Evolutionary conservation across 2,329 filamentous ascomycete genomes (phyloP).

Genomic region (Rutstroemia sp.): DNA sequence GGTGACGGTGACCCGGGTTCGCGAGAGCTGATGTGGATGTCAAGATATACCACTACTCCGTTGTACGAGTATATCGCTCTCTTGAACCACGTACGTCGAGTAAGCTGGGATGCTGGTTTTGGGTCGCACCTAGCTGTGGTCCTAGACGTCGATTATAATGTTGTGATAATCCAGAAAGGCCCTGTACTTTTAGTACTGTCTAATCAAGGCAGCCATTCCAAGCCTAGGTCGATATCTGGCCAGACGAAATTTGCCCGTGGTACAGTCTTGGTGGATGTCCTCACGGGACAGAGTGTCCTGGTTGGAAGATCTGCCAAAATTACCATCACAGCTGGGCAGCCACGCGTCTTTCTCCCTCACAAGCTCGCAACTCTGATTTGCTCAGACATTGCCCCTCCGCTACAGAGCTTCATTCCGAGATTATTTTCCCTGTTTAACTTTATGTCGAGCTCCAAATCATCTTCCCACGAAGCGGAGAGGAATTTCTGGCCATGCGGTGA

Average conservation of each 20-base stretch:
- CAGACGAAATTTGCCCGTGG: slow-evolving; percentile 9
- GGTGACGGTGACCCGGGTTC: slow-evolving; percentile 33
- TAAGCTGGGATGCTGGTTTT: slow-evolving; percentile 14
- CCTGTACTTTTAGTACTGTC: slow-evolving; percentile 15
- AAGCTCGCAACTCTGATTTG: slow-evolving; percentile 7
- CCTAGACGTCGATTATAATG: slow-evolving; percentile 7
- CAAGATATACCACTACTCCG: slow-evolving; percentile 31
- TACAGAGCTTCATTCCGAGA: background rate
- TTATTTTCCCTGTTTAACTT: background rate
- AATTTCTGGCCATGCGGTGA: too few relatives aligned
- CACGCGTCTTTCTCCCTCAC: slow-evolving; percentile 11
- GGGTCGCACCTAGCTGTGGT: slow-evolving; percentile 10
- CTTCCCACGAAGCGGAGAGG: too few relatives aligned
- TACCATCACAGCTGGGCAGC: slow-evolving; percentile 6
- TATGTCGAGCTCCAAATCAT: background rate
- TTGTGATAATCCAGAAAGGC: slow-evolving; percentile 10
- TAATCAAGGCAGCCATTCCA: slow-evolving; percentile 10
- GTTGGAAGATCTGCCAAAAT: slow-evolving; percentile 10
- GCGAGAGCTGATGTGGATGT: slow-evolving; percentile 37
- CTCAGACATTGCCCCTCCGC: slow-evolving; percentile 6
- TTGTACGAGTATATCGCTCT: slow-evolving; percentile 13
- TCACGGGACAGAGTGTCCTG: slow-evolving; percentile 12
- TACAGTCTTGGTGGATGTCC: slow-evolving; percentile 13
- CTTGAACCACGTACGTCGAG: slow-evolving; percentile 10
- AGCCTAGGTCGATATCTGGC: slow-evolving; percentile 1